Percentiles rank a stretch among this genome's conserved stretches.
Evolutionary conservation across 1,284 basidiomycete genomes (phyloP).

Genomic region (Coniferiporia sulphurascens): DNA sequence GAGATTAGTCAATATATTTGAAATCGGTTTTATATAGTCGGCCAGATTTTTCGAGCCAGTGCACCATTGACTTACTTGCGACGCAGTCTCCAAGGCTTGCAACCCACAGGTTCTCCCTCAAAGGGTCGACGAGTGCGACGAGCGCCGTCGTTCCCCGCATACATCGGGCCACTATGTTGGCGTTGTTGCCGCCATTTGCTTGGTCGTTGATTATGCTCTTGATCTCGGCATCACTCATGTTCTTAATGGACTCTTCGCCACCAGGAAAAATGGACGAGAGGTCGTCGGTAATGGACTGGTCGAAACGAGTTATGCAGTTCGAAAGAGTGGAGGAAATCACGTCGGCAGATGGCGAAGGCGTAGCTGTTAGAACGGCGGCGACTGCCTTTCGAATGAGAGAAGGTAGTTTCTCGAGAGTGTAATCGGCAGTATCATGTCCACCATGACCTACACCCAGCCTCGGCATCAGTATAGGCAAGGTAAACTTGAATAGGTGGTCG

Average conservation of each 20-base stretch:
- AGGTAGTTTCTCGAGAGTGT: conserved; percentile 60
- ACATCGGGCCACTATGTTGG: conserved; percentile 27
- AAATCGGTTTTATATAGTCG: background rate
- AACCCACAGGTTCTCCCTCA: conserved; percentile 30
- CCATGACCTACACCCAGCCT: conserved; percentile 32
- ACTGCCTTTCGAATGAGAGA: conserved; percentile 57
- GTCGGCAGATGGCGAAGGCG: conserved; percentile 27
- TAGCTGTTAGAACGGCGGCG: background rate
- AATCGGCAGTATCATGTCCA: conserved; percentile 30
- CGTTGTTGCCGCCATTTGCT: conserved; percentile 36
- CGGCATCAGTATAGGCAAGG: background rate
- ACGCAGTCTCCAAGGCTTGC: conserved; percentile 35
- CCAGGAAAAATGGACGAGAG: conserved; percentile 29
- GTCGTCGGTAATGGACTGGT: conserved; percentile 30
- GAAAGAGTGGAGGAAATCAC: conserved; percentile 50
- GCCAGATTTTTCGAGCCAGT: background rate
- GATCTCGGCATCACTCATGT: conserved; percentile 35
- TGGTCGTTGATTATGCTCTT: conserved; percentile 31
- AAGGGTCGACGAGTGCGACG: conserved; percentile 29
- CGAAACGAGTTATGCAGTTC: conserved; percentile 48
- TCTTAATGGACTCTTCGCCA: conserved; percentile 20
- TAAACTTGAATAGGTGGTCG: background rate
- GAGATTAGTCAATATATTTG: background rate
- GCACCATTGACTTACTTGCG: conserved; percentile 25
- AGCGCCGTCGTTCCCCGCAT: conserved; percentile 35